phyloP scores from a whole-genome alignment of 495 filamentous ascomycete species.

The Pyrenula aspistea region DNA sequence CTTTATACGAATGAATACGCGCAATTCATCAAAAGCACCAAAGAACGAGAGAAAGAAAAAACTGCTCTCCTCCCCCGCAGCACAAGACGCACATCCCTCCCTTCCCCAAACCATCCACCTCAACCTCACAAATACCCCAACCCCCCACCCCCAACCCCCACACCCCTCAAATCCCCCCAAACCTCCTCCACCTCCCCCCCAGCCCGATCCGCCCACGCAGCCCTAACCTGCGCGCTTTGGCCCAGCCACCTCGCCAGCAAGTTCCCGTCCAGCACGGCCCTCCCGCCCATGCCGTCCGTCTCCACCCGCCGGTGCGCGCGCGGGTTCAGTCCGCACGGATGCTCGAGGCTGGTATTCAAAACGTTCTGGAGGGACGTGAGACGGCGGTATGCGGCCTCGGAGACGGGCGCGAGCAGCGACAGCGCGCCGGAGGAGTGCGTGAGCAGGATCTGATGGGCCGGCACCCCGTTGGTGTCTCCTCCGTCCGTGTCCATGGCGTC shows the following conservation, averaged over 20 bases:
- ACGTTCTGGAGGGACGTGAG: constrained; percentile 73
- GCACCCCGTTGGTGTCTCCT: constrained; percentile 6
- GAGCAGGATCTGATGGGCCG: constrained; percentile 49
- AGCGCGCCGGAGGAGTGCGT: constrained; percentile 63
- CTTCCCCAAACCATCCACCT: too few relatives aligned
- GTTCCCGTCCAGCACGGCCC: constrained; percentile 51
- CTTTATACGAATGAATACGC: too few relatives aligned
- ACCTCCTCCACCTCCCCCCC: constrained; percentile 45
- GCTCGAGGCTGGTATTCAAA: constrained; percentile 61
- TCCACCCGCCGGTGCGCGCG: constrained; percentile 54
- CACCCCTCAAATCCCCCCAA: constrained; percentile 45
- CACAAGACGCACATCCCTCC: too few relatives aligned
- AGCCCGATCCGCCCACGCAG: constrained; percentile 57
- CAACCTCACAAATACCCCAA: constrained; percentile 31
- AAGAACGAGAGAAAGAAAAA: too few relatives aligned
- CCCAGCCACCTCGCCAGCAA: constrained; percentile 55
- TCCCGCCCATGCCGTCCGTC: constrained; percentile 33
- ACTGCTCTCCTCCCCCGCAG: too few relatives aligned
- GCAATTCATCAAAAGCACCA: too few relatives aligned
- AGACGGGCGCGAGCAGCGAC: constrained; percentile 62
- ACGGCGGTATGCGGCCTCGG: constrained; percentile 72
- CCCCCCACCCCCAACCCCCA: constrained; percentile 32
- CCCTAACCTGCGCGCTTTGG: constrained; percentile 51
- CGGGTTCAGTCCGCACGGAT: constrained; percentile 70
- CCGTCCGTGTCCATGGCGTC: constrained; percentile 27